A percentile compares a stretch with the other conserved stretches of the same genome.
Conservation (phyloP, 2,329 filamentous ascomycete genomes). For the Sphaerulina vaccinii region DNA sequence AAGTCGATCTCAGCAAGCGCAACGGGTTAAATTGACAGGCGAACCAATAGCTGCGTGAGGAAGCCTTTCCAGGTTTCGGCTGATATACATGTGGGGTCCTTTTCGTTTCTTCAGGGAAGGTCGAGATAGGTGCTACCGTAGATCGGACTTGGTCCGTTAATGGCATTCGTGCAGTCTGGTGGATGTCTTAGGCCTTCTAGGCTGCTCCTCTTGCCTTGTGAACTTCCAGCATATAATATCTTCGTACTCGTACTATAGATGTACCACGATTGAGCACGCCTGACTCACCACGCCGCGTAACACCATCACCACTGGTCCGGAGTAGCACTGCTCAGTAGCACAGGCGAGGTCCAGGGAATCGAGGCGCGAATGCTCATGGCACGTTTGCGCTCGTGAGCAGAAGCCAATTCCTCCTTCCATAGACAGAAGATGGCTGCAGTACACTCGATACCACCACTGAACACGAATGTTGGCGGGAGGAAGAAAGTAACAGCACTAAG, state of each 20-base stretch:
- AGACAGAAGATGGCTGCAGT: constrained; percentile 10
- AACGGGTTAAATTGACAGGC: too few relatives aligned
- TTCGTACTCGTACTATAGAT: neutral
- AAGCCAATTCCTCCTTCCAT: neutral
- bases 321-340: neutral
- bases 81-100: neutral
- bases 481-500: constrained; percentile 32
- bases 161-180: too few relatives aligned
- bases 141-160: neutral
- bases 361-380: neutral
- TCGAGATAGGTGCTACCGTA: neutral
- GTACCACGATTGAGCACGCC: neutral
- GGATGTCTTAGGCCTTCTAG: too few relatives aligned
- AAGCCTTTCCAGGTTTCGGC: neutral
- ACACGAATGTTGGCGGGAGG: constrained; percentile 13
- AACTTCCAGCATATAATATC: neutral
- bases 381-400: neutral
- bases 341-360: neutral
- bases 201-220: neutral
- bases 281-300: neutral
- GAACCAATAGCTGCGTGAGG: neutral
- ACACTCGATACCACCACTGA: constrained; percentile 13
- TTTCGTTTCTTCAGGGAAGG: neutral
- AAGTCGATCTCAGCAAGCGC: neutral
- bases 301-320: neutral